These are phyloP conservation scores for Tylopilus plumbeoviolaceoides DNA, from an alignment of 768 basidiomycete species.

Conservation along the genomic window DNA sequence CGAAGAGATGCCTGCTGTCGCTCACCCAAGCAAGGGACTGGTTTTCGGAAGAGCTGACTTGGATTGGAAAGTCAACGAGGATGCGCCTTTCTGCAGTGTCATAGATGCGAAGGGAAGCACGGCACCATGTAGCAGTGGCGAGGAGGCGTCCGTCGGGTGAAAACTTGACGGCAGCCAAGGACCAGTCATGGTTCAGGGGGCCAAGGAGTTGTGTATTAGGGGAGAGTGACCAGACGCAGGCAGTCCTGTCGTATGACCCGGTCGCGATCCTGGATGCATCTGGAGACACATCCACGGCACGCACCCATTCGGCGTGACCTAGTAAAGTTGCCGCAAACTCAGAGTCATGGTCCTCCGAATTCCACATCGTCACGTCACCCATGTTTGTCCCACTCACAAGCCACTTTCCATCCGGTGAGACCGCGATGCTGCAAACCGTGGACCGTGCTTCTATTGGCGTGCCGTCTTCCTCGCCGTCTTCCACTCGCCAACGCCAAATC, in stretches of 20 bases:
- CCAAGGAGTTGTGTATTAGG: neutral
- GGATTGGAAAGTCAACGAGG: conserved; percentile 1
- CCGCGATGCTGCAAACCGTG: conserved; percentile 1
- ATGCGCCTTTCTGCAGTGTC: neutral
- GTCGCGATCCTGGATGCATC: conserved; percentile 2
- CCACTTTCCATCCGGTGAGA: conserved; percentile 5
- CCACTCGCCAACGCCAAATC: conserved; percentile 4
- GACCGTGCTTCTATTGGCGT: conserved; percentile 3
- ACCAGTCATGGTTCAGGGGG: conserved; percentile 2
- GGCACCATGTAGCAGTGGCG: conserved; percentile 4
- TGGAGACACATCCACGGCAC: conserved; percentile 3
- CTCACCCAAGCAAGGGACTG: conserved; percentile 9
- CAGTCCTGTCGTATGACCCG: conserved; percentile 8
- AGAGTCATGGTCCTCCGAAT: neutral
- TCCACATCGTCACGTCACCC: conserved; percentile 5
- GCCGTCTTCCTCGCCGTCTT: conserved; percentile 4
- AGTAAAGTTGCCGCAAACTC: neutral
- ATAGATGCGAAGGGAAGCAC: conserved; percentile 2
- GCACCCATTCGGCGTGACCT: conserved; percentile 2
- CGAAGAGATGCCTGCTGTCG: conserved; percentile 8
- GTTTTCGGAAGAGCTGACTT: conserved; percentile 1
- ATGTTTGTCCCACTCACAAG: conserved; percentile 2
- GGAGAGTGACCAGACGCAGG: conserved; percentile 4
- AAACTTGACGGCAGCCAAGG: conserved; percentile 7
- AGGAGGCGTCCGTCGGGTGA: conserved; percentile 6